phyloP scores from a whole-genome alignment of 768 basidiomycete species.

The Filobasidium wieringae region DNA sequence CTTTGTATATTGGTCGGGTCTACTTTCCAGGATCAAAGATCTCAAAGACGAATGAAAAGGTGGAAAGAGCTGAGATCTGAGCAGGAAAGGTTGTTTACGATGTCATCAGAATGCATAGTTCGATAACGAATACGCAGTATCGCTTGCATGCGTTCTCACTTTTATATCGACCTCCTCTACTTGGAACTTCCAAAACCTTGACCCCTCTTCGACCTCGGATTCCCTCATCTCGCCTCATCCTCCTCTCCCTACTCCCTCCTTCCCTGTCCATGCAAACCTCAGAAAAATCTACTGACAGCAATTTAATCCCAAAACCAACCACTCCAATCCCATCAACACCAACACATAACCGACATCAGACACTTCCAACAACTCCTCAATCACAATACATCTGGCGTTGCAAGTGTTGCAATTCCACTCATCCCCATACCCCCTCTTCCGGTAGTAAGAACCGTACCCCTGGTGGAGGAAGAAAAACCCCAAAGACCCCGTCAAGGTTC shows the following conservation, averaged over 20 bases:
- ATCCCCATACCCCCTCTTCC: not conserved
- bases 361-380: not conserved
- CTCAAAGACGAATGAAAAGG: not conserved
- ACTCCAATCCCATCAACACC: not conserved
- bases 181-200: too few relatives aligned
- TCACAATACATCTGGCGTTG: conserved; percentile 1
- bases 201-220: too few relatives aligned
- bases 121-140: too few relatives aligned
- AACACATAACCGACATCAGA: not conserved
- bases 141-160: too few relatives aligned
- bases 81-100: not conserved
- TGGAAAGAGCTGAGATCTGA: not conserved
- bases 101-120: too few relatives aligned
- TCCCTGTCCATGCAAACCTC: not conserved
- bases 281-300: not conserved
- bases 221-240: too few relatives aligned
- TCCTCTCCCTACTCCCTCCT: not conserved
- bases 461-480: too few relatives aligned
- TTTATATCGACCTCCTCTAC: too few relatives aligned
- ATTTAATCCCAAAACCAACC: not conserved
- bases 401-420: not conserved
- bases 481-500: too few relatives aligned
- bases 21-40: not conserved
- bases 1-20: not conserved
- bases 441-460: not conserved